A percentile compares a stretch with the other conserved stretches of the same genome.
Evolutionary conservation across 306 rosid species (phyloP).

Genomic region (Acacia crassicarpa): DNA sequence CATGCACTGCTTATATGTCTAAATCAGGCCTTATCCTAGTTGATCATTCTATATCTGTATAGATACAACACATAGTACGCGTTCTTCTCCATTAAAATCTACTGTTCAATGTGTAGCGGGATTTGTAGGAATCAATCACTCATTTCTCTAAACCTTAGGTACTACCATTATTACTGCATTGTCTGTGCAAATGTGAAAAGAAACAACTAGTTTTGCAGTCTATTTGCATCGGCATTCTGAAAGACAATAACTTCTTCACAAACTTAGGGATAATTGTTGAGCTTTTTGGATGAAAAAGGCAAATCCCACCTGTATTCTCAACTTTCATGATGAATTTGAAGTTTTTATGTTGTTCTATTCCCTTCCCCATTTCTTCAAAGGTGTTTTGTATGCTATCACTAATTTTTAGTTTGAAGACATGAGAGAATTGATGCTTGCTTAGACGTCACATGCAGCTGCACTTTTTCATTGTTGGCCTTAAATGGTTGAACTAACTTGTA

Average conservation of each 20-base stretch:
- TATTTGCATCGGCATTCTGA: background rate
- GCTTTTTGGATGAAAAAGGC: background rate
- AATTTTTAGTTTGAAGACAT: background rate
- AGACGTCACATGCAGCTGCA: background rate
- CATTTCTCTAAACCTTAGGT: background rate
- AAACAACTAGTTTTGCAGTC: background rate
- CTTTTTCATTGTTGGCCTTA: background rate
- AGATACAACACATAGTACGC: background rate
- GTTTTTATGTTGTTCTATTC: background rate
- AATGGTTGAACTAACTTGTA: background rate
- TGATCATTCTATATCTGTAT: background rate
- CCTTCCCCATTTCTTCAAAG: background rate
- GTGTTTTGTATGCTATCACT: background rate
- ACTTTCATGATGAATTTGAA: background rate
- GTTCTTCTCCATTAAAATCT: background rate
- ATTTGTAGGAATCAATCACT: background rate
- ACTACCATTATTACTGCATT: background rate
- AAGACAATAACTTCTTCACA: background rate
- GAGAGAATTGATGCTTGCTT: background rate
- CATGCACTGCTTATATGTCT: background rate
- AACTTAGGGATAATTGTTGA: background rate
- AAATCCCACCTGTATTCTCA: background rate
- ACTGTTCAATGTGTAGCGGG: background rate
- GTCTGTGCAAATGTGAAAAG: background rate
- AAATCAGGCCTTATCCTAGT: background rate